A percentile compares a stretch with the other conserved stretches of the same genome.
phyloP scores from a whole-genome alignment of 371 early-diverging fungal genomes.

The Apophysomyces elegans region DNA sequence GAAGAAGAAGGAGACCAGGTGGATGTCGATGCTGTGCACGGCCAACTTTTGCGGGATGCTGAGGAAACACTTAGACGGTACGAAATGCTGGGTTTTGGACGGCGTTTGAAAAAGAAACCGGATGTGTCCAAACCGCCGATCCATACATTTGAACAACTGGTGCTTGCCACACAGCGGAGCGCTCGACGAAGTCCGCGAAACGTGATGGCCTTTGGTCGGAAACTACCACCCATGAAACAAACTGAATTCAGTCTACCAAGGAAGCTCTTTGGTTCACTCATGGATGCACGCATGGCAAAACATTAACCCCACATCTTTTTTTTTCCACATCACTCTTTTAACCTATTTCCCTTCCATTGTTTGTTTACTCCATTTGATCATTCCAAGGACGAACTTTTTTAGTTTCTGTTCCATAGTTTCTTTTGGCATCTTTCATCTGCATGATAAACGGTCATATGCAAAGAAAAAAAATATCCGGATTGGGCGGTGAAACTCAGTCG shows the following conservation, averaged over 20 bases:
- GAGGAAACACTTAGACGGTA: conserved; percentile 55
- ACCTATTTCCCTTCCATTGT: background rate
- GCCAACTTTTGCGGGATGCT: conserved; percentile 54
- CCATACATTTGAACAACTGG: background rate
- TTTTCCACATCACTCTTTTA: background rate
- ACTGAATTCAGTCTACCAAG: conserved; percentile 53
- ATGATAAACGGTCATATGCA: too few species aligned
- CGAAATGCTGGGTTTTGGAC: conserved; percentile 52
- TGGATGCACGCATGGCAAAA: conserved; percentile 23
- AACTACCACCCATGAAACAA: conserved; percentile 43
- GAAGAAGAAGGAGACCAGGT: conserved; percentile 20
- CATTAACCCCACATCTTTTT: background rate
- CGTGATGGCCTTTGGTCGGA: conserved; percentile 57
- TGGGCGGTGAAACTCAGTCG: too few species aligned
- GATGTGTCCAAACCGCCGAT: conserved; percentile 15
- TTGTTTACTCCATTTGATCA: too few species aligned
- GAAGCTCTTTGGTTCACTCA: conserved; percentile 28
- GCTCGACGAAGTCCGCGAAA: conserved; percentile 25
- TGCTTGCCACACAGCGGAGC: conserved; percentile 10
- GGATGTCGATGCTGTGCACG: conserved; percentile 48
- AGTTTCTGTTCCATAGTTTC: background rate
- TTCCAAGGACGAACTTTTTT: background rate
- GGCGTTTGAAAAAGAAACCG: conserved; percentile 4
- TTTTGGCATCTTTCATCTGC: background rate
- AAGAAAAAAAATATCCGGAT: too few species aligned